A percentile compares a stretch with the other conserved stretches of the same genome.
These are phyloP conservation scores for Dalbergia cochinchinensis DNA, from an alignment of 306 rosid species.

Conservation along the genomic window DNA sequence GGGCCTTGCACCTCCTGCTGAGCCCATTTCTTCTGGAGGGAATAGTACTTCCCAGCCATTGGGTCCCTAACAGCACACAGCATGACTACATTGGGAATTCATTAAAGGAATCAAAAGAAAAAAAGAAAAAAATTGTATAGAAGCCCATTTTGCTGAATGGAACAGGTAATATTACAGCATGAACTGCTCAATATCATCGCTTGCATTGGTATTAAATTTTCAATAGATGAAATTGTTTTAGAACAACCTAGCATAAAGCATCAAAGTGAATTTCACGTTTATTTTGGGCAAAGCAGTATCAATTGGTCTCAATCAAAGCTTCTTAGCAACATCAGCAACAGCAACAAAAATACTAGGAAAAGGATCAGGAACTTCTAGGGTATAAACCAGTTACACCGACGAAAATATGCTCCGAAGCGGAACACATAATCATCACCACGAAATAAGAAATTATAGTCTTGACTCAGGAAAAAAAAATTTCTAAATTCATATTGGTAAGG, in stretches of 20 bases:
- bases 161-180: background rate
- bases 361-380: conserved; percentile 12
- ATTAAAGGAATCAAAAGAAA: background rate
- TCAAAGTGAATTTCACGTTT: background rate
- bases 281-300: conserved; percentile 17
- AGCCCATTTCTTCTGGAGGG: too few relatives aligned
- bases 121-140: background rate
- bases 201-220: conserved; percentile 24
- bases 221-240: background rate
- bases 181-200: background rate
- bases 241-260: background rate
- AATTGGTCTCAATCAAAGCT: background rate
- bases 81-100: background rate
- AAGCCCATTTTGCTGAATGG: background rate
- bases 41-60: too few relatives aligned
- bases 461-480: background rate
- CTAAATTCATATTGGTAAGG: background rate
- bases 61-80: too few relatives aligned
- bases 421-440: background rate
- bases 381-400: conserved; percentile 18
- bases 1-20: too few relatives aligned
- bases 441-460: background rate
- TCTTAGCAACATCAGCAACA: conserved; percentile 4
- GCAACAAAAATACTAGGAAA: conserved; percentile 7
- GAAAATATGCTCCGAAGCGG: conserved; percentile 2